Evolutionary conservation across 441 rosid species (phyloP), one percentile per base, ranked within the genome.

Genomic region (Erodium trifolium): DNA sequence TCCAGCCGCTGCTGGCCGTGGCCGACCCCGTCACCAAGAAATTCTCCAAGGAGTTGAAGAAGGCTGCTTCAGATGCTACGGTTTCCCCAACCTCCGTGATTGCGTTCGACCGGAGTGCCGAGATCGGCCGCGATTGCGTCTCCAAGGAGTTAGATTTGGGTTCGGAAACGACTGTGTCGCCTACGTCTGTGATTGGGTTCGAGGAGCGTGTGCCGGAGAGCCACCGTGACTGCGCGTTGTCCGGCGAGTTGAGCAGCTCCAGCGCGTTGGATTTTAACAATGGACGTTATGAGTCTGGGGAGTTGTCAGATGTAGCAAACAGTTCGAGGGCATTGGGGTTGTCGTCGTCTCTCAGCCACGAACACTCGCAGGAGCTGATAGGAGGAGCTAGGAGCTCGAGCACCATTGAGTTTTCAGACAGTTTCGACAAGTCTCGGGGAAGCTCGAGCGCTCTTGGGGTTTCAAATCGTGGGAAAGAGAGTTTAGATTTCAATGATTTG

Each of bases 91-190:
- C 84, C 19, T 83, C 86, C 0, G 86, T 81, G 39, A 81, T 83
- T 4, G 76, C 67, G 7, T 51, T 51, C 49, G 71, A 39, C 59
- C 68, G 55, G 3, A 63, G 67, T 41, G 65, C 27, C 31, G 63
- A 59, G 11, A 70, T 60, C 55, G 57, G 77, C 69, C 69, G 72
- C 1, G 85, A 75, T 13, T 23, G 27, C 27, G 27, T 23, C 27
- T 23, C 27, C 27, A 23, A 23, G 27, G 27, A 23, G 27, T 23
- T 23, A 23, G 27, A 23, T 23, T 70, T 76, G 55, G 87, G 78
- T 49, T 83, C 92, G 8, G 92, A 84, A 39, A 82, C 87, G 14
- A 85, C 96, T 0, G 96, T 88, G 14, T 91, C 97, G 2, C 97
- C 93, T 16, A 87, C 89, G 27, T 90, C 91, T 0, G 96, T 90